A percentile compares a stretch with the other conserved stretches of the same genome.
Conservation (phyloP, 805 yeast genomes). For the Cyberlindnera suaveolens region DNA sequence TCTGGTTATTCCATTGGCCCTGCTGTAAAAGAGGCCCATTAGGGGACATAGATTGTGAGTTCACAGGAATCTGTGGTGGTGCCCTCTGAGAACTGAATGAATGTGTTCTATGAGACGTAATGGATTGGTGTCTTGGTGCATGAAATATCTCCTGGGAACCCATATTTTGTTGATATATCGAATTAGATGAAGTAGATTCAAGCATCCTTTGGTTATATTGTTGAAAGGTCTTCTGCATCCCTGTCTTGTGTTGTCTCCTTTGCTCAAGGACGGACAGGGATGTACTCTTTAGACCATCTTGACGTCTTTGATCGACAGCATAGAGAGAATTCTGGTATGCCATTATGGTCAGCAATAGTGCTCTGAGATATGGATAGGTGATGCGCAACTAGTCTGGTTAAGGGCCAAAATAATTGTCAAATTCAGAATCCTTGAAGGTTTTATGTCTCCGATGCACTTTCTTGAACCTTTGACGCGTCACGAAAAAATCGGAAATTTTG, state of each 20-base stretch:
- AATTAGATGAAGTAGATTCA: background rate
- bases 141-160: background rate
- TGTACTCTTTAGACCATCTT: constrained; percentile 20
- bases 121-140: constrained; percentile 1
- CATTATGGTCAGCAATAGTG: no score
- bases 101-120: constrained; percentile 2
- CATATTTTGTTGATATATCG: background rate
- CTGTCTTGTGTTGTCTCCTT: constrained; percentile 21
- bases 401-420: no score
- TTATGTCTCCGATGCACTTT: no score
- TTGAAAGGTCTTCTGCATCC: constrained; percentile 20
- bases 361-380: background rate
- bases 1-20: constrained; percentile 6
- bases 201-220: constrained; percentile 15
- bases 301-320: constrained; percentile 16
- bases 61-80: constrained; percentile 1
- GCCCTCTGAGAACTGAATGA: background rate
- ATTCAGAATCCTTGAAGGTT: no score
- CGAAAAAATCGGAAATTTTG: no score
- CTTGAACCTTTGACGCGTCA: no score
- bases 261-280: constrained; percentile 18
- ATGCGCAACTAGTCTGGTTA: background rate
- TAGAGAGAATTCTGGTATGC: background rate
- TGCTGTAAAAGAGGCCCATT: constrained; percentile 5
- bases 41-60: constrained; percentile 1